Evolutionary conservation across 208 protist genomes (phyloP), one percentile per base, ranked within the genome.

Genomic region (Naegleria fowleri): DNA sequence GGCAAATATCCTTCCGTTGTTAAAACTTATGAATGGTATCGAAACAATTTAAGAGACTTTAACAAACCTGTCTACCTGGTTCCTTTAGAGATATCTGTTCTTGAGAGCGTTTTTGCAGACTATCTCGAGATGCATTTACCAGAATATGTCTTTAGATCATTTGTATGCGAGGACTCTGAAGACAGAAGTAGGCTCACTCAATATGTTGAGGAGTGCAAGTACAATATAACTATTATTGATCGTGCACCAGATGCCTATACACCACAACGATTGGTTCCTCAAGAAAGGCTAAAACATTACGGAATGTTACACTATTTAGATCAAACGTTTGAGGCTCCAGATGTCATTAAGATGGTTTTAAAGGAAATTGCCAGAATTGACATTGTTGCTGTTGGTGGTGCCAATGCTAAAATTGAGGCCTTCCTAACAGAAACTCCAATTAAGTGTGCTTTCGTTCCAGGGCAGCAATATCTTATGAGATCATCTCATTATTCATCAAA

Each of bases 241-340:
- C 22, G 15, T 22, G 6, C 67, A 38, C 9, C 48, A 38, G n/a
- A 22, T 0, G 5, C 2, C 5, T 29, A 33, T 48, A 5, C 22
- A 5, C 58, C 58, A n/a, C 4, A 22, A n/a, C 86, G 40, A 9
- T 33, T 33, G 22, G 5, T 7, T 55, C 6, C 5, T 19, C 6
- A 76, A 11, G 29, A 85, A 29, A 16, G 84, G 11, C 22, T 91
- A 39, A 16, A 43, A 22, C 6, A 41, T 15, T 86, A 51, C 41
- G 90, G 90, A 22, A 40, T 91, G 5, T n/a, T 22, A 25, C 16
- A 22, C 25, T 91, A 48, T 39, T 76, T 91, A 15, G 90, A 91
- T 43, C 33, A 91, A 87, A 43, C 58, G 0, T 87, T 91, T 43
- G 59, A 91, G 38, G 52, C 90, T 15, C 90, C 90, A 48, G 11